Evolutionary conservation across 352 stramenopile species (phyloP), one percentile per base, ranked within the genome.

Genomic region (Globisporangium middletonii): DNA sequence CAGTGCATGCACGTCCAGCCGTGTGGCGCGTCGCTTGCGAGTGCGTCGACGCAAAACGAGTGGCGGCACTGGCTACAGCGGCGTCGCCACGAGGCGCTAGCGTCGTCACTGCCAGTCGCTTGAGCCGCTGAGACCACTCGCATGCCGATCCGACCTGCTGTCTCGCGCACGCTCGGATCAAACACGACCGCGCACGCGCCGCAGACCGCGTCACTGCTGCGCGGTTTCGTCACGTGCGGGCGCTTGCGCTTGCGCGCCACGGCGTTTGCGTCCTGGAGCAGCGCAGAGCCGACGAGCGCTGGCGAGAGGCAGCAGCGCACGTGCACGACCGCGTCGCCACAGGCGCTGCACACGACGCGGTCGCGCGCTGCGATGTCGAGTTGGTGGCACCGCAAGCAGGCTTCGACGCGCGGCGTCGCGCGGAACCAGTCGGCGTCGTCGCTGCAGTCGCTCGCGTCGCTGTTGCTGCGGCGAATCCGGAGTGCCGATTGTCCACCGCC

Each of bases 381-480:
- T 45, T 88, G 77, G 41, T 77, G 67, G 49, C 81, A 91, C 4
- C 65, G 71, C 35, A 60, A 68, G 50, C 81, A 89, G 16, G 89
- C 68, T 35, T 85, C 69, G 51, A 91, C 53, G 1, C 59, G 44
- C 46, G 70, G 68, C 0, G 69, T 71, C 15, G 86, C 64, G 27
- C 85, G 63, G 42, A 51, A 53, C 72, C 71, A 79, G 11, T 65
- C 50, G 15, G 46, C 53, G 1, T 50, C 41, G 3, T 11, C 49
- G 33, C 33, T 30, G 23, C 48, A 23, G 18, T 63, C 43, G 19
- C 37, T 42, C 11, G 16, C 41, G n/a, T 52, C 59, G 26, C 27
- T 52, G 23, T 23, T 23, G 42, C 37, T 44, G 67, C 44, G 30
- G 30, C 30, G 30, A 5, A 35, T 35, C 30, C 8, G 30, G 4